These are phyloP conservation scores for Dactylellina cionopaga DNA, from an alignment of 2,329 filamentous ascomycete species.

Conservation along the genomic window DNA sequence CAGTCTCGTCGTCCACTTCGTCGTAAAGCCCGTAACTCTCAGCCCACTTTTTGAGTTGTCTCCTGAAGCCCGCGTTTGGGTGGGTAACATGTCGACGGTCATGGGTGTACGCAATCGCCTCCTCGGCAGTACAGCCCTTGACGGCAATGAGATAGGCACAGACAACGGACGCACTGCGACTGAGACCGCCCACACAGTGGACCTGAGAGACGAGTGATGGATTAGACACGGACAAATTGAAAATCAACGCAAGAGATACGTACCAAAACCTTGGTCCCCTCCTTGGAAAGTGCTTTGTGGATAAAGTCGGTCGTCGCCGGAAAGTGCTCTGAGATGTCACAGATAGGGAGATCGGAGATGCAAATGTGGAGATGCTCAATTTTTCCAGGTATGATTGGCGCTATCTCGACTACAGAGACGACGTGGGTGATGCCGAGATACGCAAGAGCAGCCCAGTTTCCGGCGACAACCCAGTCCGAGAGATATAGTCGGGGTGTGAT, in stretches of 20 bases:
- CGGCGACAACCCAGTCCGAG: not conserved
- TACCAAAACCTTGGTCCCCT: constrained; percentile 3
- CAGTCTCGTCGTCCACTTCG: not conserved
- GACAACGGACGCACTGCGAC: constrained; percentile 1
- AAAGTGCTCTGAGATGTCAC: not conserved
- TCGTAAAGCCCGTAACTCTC: not conserved
- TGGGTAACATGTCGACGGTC: not conserved
- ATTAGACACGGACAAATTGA: not conserved
- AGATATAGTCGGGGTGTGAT: constrained; percentile 12
- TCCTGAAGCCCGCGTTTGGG: constrained; percentile 2
- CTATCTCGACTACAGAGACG: constrained; percentile 7
- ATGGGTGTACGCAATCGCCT: constrained; percentile 2
- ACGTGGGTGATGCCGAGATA: constrained; percentile 3
- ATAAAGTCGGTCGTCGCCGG: not conserved
- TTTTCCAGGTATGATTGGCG: not conserved
- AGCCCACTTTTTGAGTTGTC: not conserved
- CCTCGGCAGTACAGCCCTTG: constrained; percentile 6
- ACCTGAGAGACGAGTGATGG: constrained; percentile 1
- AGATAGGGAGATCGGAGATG: constrained; percentile 1
- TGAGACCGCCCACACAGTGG: constrained; percentile 4
- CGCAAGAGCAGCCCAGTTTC: not conserved
- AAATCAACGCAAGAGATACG: not conserved
- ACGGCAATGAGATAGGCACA: constrained; percentile 11
- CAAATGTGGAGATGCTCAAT: constrained; percentile 2
- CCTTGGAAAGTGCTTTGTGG: not conserved